Evolutionary conservation across 2,329 filamentous ascomycete species (phyloP), one percentile per base, ranked within the genome.

Genomic region (Ceratocystis destructans): DNA sequence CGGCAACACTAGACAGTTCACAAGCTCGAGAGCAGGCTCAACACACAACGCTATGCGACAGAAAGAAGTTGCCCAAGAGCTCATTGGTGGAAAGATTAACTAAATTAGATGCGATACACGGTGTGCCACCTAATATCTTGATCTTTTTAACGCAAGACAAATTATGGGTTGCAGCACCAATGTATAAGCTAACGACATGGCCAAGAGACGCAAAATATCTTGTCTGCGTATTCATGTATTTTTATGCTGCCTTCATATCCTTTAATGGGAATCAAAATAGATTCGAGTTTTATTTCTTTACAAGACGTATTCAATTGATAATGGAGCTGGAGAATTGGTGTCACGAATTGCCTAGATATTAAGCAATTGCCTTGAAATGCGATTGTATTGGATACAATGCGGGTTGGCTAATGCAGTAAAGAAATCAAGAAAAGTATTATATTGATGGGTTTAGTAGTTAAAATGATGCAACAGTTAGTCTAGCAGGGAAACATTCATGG

Each of bases 51-150:
- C 76, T 20, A 76, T 77, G 74, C 75, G 82, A 67, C 82, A 83
- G 73, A 83, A 81, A 76, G 75, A 73, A 62, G 79, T 84, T 66
- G 78, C 82, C 2, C 83, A 85, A 73, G 80, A 83, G 73, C 75
- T 85, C 68, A 84, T 82, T 25, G 83, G 83, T 64, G 82, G 82
- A 68, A 83, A 82, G 75, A 79, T 68, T 22, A 55, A 46, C 84
- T 76, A 77, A 78, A 63, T 64, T 25, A 62, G n/a, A 53, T 65
- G 61, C 69, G 62, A 69, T 66, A 67, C 68, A 61, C 50, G 48
- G 63, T 66, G 68, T 61, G 44, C 53, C 66, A 68, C 62, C 55
- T 53, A 50, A n/a, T 17, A 55, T n/a, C 25, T n/a, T 22, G 44
- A 20, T 45, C n/a, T 5, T 28, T 12, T 37, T 37, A 1, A 59